Conservation (phyloP, 179 eudicot genomes). For the Spinacia oleracea region DNA sequence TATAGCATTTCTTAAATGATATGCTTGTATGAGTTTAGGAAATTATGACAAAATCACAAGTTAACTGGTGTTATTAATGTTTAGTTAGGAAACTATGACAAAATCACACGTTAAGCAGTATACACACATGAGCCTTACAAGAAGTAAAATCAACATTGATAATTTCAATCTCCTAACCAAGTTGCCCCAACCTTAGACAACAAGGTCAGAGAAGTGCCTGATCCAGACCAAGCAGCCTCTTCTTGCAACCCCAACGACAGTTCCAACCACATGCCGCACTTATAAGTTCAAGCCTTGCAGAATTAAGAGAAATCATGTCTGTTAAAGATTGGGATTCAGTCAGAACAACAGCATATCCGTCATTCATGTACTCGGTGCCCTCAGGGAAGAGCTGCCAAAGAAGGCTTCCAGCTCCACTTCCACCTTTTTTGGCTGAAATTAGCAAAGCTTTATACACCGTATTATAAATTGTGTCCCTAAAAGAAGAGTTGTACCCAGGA, state of each 20-base stretch:
- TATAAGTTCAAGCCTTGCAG: constrained; percentile 48
- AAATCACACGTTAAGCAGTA: no score
- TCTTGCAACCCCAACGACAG: constrained; percentile 82
- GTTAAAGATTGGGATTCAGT: constrained; percentile 52
- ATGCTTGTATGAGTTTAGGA: no score
- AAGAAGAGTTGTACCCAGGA: constrained; percentile 64
- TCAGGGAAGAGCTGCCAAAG: constrained; percentile 88
- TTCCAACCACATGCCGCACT: constrained; percentile 56
- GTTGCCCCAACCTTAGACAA: neutral
- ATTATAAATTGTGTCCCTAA: constrained; percentile 50
- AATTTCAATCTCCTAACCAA: neutral
- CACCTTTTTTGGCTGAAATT: constrained; percentile 69
- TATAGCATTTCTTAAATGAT: no score
- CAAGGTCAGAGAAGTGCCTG: neutral
- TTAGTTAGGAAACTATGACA: no score
- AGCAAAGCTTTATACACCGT: constrained; percentile 51
- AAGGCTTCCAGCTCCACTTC: constrained; percentile 76
- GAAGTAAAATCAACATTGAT: neutral
- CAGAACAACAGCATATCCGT: constrained; percentile 72
- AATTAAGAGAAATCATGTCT: constrained; percentile 56
- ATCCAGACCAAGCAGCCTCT: constrained; percentile 32
- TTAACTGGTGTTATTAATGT: no score
- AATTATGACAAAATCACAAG: no score
- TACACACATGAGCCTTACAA: neutral
- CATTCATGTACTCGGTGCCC: constrained; percentile 81